A percentile compares a stretch with the other conserved stretches of the same genome.
These are phyloP conservation scores for Colletotrichum chrysophilum DNA, from an alignment of 2,329 filamentous ascomycete species.

Conservation along the genomic window DNA sequence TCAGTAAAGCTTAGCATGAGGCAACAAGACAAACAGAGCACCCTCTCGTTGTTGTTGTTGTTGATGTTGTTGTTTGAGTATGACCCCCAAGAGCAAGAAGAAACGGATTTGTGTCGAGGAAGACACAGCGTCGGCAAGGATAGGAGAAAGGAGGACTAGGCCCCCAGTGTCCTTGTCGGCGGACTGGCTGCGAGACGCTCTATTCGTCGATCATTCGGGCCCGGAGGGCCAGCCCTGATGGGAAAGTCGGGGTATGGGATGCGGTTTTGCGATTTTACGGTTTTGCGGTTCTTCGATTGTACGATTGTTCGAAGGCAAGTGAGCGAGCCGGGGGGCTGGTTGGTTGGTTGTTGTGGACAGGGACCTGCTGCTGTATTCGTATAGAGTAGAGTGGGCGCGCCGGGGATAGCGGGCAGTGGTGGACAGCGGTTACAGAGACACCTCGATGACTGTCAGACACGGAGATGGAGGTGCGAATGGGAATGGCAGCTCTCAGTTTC, in stretches of 20 bases:
- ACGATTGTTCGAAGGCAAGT: background rate
- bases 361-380: background rate
- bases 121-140: background rate
- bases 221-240: background rate
- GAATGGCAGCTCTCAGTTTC: background rate
- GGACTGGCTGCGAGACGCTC: background rate
- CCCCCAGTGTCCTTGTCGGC: background rate
- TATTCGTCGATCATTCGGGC: background rate
- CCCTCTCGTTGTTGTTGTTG: background rate
- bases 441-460: background rate
- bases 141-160: background rate
- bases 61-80: background rate
- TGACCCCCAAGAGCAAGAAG: background rate
- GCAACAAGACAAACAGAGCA: background rate
- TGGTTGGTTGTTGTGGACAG: background rate
- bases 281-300: background rate
- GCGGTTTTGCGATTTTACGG: background rate
- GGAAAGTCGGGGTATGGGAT: slow-evolving; percentile 5
- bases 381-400: background rate
- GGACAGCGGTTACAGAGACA: background rate
- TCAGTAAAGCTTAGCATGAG: slow-evolving; percentile 10
- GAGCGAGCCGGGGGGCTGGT: background rate
- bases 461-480: background rate
- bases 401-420: background rate
- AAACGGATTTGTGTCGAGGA: background rate